Base-by-base conservation (phyloP, 1,139 yeast genomes). In the Candida tetrigidarum region DNA sequence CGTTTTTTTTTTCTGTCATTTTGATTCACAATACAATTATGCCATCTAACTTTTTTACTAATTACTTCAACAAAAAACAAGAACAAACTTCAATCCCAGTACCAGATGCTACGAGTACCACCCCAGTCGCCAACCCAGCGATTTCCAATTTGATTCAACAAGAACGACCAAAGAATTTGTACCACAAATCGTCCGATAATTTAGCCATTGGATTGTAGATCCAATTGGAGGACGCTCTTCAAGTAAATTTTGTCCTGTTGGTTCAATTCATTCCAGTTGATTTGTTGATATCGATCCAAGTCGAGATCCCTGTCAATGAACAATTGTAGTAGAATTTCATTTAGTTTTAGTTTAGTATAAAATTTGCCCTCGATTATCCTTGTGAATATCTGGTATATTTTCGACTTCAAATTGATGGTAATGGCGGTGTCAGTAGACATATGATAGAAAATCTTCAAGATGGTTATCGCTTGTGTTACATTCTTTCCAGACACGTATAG, bases 401-500 rank as follows among this genome's bases (percentile, higher is more conserved):
- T 53, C 15, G 16, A 15, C 38, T 32, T 28, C 28, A 38, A 39
- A 26, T 49, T 9, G 9, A 46, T 34, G 5, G 47, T 50, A 4
- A 37, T 32, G 1, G 26, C 36, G 7, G 20, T 20, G 5, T 37
- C 39, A 3, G 56, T 18, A 4, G 63, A 52, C 28, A 78, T 44
- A 42, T 63, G 59, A 34, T 67, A 69, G 58, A 78, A 73, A 0
- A 76, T 51, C 42, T 60, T 63, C 16, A 77, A 50, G 0, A 71
- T 69, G 7, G 63, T 58, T 5, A 56, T 61, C 4, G 71, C 57
- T 30, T 81, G 58, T 0, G 55, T 51, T 3, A 61, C 40, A 42
- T 69, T 75, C 5, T 66, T 57, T 1, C 80, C 77, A 46, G 74
- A 74, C 34, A 80, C 64, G 50, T 81, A 85, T 32, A 83, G 57